phyloP scores from a whole-genome alignment of 495 filamentous ascomycete species.

The Choiromyces venosus region DNA sequence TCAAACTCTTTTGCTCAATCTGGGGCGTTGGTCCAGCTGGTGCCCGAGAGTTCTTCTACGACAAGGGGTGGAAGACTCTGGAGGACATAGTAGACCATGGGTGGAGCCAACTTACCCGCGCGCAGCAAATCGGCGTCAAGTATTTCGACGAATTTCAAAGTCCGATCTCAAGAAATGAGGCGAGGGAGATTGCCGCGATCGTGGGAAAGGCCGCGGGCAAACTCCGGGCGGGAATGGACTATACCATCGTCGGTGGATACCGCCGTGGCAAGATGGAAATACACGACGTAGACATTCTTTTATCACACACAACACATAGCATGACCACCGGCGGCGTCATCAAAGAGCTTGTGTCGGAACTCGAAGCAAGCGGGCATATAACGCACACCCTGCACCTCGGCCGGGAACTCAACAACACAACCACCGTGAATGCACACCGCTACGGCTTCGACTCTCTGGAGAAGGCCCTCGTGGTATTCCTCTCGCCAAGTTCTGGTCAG shows the following conservation, averaged over 20 bases:
- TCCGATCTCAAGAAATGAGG: conserved; percentile 64
- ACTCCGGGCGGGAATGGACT: conserved; percentile 56
- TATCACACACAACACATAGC: conserved; percentile 55
- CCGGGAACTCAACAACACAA: conserved; percentile 19
- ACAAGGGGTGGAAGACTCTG: conserved; percentile 65
- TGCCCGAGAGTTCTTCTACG: conserved; percentile 75
- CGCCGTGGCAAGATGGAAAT: conserved; percentile 67
- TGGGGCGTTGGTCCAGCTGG: conserved; percentile 86
- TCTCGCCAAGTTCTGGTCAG: conserved; percentile 61
- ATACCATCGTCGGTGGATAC: conserved; percentile 77
- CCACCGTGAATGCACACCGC: conserved; percentile 31
- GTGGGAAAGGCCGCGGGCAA: conserved; percentile 59
- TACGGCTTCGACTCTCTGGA: conserved; percentile 79
- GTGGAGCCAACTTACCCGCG: conserved; percentile 67
- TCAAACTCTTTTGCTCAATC: conserved; percentile 70
- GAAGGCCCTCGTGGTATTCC: conserved; percentile 92
- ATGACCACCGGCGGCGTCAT: conserved; percentile 48
- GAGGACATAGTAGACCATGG: conserved; percentile 82
- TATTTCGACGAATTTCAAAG: conserved; percentile 80
- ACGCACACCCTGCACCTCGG: conserved; percentile 71
- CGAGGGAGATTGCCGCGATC: conserved; percentile 59
- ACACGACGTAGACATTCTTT: conserved; percentile 79
- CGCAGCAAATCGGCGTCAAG: conserved; percentile 93
- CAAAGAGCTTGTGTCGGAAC: conserved; percentile 58
- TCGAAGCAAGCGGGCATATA: conserved; percentile 65